A percentile compares a stretch with the other conserved stretches of the same genome.
phyloP scores from a whole-genome alignment of 371 early-diverging fungal species.

The Mucor sp. region DNA sequence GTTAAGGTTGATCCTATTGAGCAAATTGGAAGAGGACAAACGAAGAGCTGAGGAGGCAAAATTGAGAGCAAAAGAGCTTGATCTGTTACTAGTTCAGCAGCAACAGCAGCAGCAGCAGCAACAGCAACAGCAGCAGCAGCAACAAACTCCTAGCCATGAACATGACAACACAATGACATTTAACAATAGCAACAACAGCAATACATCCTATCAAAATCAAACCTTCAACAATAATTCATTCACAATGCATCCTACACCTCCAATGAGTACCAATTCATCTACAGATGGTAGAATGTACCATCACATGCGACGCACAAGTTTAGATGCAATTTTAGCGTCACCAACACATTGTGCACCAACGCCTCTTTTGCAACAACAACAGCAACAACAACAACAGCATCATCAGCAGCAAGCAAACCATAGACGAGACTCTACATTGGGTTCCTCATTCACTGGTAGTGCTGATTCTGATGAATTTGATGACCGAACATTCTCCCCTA shows the following conservation, averaged over 20 bases:
- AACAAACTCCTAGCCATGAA: conserved; percentile 1
- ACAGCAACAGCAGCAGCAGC: conserved; percentile 1
- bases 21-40: conserved; percentile 69
- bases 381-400: conserved; percentile 14
- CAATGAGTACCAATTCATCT: conserved; percentile 22
- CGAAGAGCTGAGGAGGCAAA: conserved; percentile 56
- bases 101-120: conserved; percentile 24
- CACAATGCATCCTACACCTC: conserved; percentile 28
- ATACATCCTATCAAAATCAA: neutral
- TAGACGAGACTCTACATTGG: conserved; percentile 26
- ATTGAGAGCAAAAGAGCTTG: conserved; percentile 49
- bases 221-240: neutral
- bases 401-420: conserved; percentile 9
- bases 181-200: conserved; percentile 8
- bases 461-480: conserved; percentile 30
- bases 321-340: conserved; percentile 36
- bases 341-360: conserved; percentile 23
- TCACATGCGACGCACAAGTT: conserved; percentile 33
- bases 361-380: conserved; percentile 20
- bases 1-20: conserved; percentile 58
- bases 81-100: conserved; percentile 42
- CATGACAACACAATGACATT: neutral
- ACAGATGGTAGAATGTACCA: conserved; percentile 18
- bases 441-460: conserved; percentile 29
- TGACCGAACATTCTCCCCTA: conserved; percentile 24